Evolutionary conservation across 2,329 filamentous ascomycete genomes (phyloP), one percentile per base, ranked within the genome.

Genomic region (Curvularia hawaiiensis): DNA sequence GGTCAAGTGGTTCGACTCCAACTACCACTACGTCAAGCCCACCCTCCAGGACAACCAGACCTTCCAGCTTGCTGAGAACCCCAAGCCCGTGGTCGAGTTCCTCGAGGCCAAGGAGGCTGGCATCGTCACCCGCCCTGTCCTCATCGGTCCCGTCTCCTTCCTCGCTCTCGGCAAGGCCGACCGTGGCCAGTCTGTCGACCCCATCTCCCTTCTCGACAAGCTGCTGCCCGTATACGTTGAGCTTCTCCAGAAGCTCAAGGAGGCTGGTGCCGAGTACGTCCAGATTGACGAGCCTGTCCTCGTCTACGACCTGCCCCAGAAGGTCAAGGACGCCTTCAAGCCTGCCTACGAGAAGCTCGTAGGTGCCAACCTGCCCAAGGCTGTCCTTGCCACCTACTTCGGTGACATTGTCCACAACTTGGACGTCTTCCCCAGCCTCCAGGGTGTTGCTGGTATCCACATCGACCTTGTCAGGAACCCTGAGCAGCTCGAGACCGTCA

Each of bases 1-100:
- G 95, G 95, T 99, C 75, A 99, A 99, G 87, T 99, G 95, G 95
- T 99, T 99, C 79, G 95, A 99, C 86, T 97, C 92, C 68, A 99
- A 99, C 90, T 99, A 99, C 89, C 95, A 98, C 87, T 99, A 99
- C 81, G 95, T 98, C 83, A 98, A 98, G 89, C 95, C 95, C 66
- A 97, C 95, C 63, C 88, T 99, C 69, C 92, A 97, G 83, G 89
- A 97, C 83, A 90, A 91, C 86, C 95, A 99, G 87, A 89, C 86
- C 76, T 99, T 99, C 89, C 93, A 90, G 82, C 91, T 99, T 63
- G 81, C 85, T 62, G 82, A 86, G 70, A 89, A 89, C 80, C 92
- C 95, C 79, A 99, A 99, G 90, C 92, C 95, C 71, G 91, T 99
- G 67, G 84, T 79, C 71, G 91, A 99, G 81, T 99, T 95, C 88